A percentile compares a stretch with the other conserved stretches of the same genome.
These are phyloP conservation scores for Grosmannia serpens DNA, from an alignment of 2,329 filamentous ascomycete genomes.

Conservation along the genomic window DNA sequence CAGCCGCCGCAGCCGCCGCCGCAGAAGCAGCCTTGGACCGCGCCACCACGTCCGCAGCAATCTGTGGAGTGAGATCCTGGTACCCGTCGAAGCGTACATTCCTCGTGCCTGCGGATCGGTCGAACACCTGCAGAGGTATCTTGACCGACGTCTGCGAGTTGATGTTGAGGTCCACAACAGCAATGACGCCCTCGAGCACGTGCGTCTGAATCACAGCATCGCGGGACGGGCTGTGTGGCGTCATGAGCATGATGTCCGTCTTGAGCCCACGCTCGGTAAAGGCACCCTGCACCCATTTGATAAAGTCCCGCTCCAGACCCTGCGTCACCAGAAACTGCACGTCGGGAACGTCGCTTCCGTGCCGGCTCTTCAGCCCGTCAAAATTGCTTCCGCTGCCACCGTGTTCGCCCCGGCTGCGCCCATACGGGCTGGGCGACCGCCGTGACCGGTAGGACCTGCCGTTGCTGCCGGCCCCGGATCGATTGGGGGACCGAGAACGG, in stretches of 20 bases:
- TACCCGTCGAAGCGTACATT: conserved; percentile 84
- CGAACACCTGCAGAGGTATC: conserved; percentile 75
- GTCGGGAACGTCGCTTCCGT: conserved; percentile 69
- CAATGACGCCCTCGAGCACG: conserved; percentile 78
- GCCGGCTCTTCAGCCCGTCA: conserved; percentile 31
- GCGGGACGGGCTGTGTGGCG: conserved; percentile 58
- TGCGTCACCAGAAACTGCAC: conserved; percentile 79
- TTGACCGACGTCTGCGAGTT: conserved; percentile 58
- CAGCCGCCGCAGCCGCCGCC: not conserved
- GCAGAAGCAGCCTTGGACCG: conserved; percentile 44
- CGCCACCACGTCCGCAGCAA: conserved; percentile 70
- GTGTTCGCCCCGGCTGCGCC: conserved; percentile 37
- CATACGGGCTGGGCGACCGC: conserved; percentile 58
- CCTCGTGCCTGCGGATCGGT: conserved; percentile 60
- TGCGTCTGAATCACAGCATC: conserved; percentile 73
- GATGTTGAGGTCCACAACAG: conserved; percentile 65
- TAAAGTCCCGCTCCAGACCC: conserved; percentile 66
- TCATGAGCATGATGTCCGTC: conserved; percentile 69
- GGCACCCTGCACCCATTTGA: conserved; percentile 67
- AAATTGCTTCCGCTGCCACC: conserved; percentile 28
- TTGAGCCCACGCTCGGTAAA: conserved; percentile 63
- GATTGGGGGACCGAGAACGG: conserved; percentile 55
- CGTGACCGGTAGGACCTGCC: conserved; percentile 44
- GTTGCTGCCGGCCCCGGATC: conserved; percentile 15
- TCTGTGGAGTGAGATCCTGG: conserved; percentile 63